phyloP scores from a whole-genome alignment of 2,329 filamentous ascomycete species.

The Penicillium carneum region DNA sequence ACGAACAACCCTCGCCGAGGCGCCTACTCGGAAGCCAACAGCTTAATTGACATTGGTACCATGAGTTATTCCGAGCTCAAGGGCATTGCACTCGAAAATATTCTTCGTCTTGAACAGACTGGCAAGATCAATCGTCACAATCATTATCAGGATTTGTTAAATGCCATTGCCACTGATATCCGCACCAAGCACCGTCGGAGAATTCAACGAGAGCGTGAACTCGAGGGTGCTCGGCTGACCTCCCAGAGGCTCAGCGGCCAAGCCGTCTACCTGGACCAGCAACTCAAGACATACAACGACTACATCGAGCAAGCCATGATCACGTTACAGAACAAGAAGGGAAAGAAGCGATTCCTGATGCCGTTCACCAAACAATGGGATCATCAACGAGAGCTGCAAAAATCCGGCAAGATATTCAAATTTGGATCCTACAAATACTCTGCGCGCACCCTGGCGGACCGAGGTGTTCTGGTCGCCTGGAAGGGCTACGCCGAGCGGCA shows the following conservation, averaged over 20 bases:
- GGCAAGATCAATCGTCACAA: constrained; percentile 87
- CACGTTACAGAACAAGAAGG: constrained; percentile 95
- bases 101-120: constrained; percentile 83
- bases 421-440: constrained; percentile 99
- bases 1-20: constrained; percentile 73
- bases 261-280: constrained; percentile 89
- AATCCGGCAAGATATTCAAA: constrained; percentile 89
- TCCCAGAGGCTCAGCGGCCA: constrained; percentile 62
- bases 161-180: constrained; percentile 95
- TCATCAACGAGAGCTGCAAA: constrained; percentile 93
- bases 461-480: constrained; percentile 94
- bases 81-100: constrained; percentile 89
- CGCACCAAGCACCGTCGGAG: constrained; percentile 93
- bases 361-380: constrained; percentile 99
- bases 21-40: constrained; percentile 87
- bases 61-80: constrained; percentile 94
- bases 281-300: constrained; percentile 97
- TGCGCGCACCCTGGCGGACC: constrained; percentile 84
- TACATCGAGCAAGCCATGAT: constrained; percentile 99
- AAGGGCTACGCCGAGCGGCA: constrained; percentile 80
- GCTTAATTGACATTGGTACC: constrained; percentile 83
- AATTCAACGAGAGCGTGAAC: constrained; percentile 87
- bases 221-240: constrained; percentile 68
- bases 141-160: constrained; percentile 96
- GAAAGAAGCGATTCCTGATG: constrained; percentile 89